phyloP scores from a whole-genome alignment of 345 rosid genomes.

The Geranium brycei region DNA sequence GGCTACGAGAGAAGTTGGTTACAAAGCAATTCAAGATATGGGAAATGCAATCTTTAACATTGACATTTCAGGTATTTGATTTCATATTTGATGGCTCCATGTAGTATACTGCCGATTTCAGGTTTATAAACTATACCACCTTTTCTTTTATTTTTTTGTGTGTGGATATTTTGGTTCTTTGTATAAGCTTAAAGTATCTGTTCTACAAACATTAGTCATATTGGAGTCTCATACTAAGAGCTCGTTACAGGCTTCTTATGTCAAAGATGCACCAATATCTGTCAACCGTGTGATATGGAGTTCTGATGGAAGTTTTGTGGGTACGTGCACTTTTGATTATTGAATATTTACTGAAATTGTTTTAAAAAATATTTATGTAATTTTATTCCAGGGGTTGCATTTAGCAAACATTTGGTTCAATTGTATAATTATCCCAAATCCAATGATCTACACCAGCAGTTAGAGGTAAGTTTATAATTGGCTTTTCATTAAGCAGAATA shows the following conservation, averaged over 20 bases:
- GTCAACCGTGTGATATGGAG: conserved; percentile 60
- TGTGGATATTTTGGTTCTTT: too few relatives aligned
- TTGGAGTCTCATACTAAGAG: conserved; percentile 4
- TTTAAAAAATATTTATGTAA: not conserved
- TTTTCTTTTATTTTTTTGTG: too few relatives aligned
- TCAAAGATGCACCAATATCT: conserved; percentile 30
- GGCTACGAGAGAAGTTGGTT: conserved; percentile 44
- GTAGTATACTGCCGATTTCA: not conserved
- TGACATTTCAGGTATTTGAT: conserved; percentile 52
- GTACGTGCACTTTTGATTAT: conserved; percentile 4
- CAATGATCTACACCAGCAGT: conserved; percentile 15
- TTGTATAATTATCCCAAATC: conserved; percentile 17
- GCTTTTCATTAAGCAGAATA: not conserved
- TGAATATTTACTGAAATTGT: not conserved
- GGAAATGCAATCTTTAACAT: conserved; percentile 42
- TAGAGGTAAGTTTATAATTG: conserved; percentile 15
- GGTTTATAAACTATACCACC: too few relatives aligned
- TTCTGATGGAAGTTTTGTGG: conserved; percentile 50
- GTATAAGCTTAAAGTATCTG: not conserved
- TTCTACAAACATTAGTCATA: not conserved
- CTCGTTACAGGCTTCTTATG: conserved; percentile 29
- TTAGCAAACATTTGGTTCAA: conserved; percentile 22
- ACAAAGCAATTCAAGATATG: conserved; percentile 67
- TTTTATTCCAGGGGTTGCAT: conserved; percentile 22
- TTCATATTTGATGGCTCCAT: not conserved